Conservation (phyloP, 441 rosid species). For the Adansonia grandidieri region DNA sequence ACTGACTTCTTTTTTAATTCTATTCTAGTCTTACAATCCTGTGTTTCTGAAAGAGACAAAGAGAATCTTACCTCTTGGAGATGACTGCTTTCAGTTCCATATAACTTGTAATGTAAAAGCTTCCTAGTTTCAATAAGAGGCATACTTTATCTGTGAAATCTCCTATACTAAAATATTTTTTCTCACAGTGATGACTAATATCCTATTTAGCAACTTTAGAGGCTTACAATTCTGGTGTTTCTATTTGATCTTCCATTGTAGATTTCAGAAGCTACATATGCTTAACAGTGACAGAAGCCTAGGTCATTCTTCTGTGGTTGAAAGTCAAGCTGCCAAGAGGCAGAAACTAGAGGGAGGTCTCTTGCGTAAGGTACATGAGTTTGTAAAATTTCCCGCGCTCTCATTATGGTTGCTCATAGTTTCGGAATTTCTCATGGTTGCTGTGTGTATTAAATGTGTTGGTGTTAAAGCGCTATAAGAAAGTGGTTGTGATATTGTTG, state of each 20-base stretch:
- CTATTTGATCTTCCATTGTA: constrained; percentile 26
- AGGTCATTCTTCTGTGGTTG: constrained; percentile 56
- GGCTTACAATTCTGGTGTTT: neutral
- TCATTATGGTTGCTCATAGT: constrained; percentile 1
- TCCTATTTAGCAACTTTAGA: constrained; percentile 8
- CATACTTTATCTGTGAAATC: neutral
- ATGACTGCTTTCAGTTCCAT: neutral
- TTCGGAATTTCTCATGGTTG: neutral
- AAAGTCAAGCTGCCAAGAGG: constrained; percentile 90
- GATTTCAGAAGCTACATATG: constrained; percentile 51
- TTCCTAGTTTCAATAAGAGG: neutral
- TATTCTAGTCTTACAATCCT: neutral
- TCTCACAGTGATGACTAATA: neutral
- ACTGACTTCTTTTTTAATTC: neutral
- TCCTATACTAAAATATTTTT: neutral
- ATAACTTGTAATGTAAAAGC: neutral
- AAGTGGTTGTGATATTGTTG: constrained; percentile 7
- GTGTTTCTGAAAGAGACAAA: neutral
- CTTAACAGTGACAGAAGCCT: constrained; percentile 46
- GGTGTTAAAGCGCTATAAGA: neutral
- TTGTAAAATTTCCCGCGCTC: neutral
- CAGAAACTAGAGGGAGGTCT: constrained; percentile 94
- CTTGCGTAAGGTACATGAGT: constrained; percentile 59
- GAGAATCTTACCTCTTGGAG: neutral
- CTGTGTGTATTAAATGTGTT: constrained; percentile 13